Evolutionary conservation across 768 basidiomycete species (phyloP), one percentile per base, ranked within the genome.

Genomic region (Tephrocybe sp.): DNA sequence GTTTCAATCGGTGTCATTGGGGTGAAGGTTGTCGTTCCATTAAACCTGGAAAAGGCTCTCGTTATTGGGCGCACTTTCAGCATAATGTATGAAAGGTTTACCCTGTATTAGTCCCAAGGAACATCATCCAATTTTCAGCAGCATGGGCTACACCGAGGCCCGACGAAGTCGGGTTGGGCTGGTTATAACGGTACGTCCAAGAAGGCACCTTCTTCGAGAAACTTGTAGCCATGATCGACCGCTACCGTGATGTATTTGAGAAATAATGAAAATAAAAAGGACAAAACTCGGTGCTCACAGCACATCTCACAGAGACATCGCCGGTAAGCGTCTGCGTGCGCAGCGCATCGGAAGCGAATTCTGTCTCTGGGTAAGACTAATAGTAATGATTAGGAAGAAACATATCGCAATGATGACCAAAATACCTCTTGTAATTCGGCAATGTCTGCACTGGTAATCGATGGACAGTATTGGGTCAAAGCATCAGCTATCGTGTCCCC

Each of bases 91-190:
- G 15, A 18, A 18, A 27, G 1, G 56, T 70, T 16, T 57, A 83
- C 84, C 83, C 83, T 25, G 82, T 83, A 49, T 78, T 78, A 1
- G 71, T 76, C 1, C 85, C 83, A 18, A 64, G 61, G 67, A 83
- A 84, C 82, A 84, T 79, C 80, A 83, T 83, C 78, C 79, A 84
- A 56, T 85, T 83, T 60, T 83, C 84, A 1, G 84, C 72, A 6
- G 83, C 75, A 53, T 84, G 83, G 1, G 44, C 62, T 1, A 79
- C 76, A 8, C 43, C 65, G 1, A 60, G 44, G 15, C 66, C 65
- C 13, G 65, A 65, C 4, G 54, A 52, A 0, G 77, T 76, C 6
- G 77, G 77, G 44, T 80, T 76, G 4, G 70, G 65, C 51, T 83
- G 78, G 61, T 84, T 83, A 61, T 82, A 84, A 22, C 82, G 72